phyloP scores from a whole-genome alignment of 2,329 filamentous ascomycete species.

The Parasarocladium wereldwijsianum region DNA sequence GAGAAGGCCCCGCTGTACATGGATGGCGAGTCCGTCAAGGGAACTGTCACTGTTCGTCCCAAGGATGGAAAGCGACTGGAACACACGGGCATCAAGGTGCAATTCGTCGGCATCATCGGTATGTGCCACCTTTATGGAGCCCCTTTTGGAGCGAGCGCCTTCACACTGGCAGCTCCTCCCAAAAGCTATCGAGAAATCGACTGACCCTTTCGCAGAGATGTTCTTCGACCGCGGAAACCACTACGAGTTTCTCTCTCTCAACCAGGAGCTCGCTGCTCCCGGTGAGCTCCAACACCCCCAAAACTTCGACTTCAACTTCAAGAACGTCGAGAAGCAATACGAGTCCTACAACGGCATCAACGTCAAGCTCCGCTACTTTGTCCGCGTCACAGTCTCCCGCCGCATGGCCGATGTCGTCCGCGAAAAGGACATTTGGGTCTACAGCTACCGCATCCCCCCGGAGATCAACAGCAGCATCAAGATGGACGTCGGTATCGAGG shows the following conservation, averaged over 20 bases:
- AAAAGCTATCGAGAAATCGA: background rate
- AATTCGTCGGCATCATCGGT: conserved; percentile 98
- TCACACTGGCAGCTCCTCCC: conserved; percentile 5
- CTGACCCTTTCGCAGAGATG: conserved; percentile 56
- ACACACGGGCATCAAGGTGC: conserved; percentile 98
- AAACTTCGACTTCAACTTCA: conserved; percentile 99
- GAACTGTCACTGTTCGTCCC: conserved; percentile 82
- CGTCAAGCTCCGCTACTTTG: conserved; percentile 96
- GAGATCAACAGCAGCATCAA: conserved; percentile 98
- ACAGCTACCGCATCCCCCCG: conserved; percentile 93
- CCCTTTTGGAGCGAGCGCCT: conserved; percentile 4
- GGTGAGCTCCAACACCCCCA: conserved; percentile 98
- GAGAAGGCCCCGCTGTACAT: conserved; percentile 96
- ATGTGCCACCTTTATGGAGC: conserved; percentile 15
- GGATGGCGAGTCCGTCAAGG: conserved; percentile 97
- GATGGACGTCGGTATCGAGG: conserved; percentile 99
- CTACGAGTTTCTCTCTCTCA: conserved; percentile 95
- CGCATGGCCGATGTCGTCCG: conserved; percentile 96
- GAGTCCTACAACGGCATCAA: conserved; percentile 99
- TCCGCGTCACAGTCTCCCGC: conserved; percentile 88
- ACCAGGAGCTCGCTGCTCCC: conserved; percentile 90
- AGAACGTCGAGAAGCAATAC: conserved; percentile 99
- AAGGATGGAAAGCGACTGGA: conserved; percentile 98
- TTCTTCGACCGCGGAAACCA: conserved; percentile 99
- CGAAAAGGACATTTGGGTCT: conserved; percentile 99